Evolutionary conservation across 352 stramenopile species (phyloP).

Genomic region (Globisporangium orthogonon): DNA sequence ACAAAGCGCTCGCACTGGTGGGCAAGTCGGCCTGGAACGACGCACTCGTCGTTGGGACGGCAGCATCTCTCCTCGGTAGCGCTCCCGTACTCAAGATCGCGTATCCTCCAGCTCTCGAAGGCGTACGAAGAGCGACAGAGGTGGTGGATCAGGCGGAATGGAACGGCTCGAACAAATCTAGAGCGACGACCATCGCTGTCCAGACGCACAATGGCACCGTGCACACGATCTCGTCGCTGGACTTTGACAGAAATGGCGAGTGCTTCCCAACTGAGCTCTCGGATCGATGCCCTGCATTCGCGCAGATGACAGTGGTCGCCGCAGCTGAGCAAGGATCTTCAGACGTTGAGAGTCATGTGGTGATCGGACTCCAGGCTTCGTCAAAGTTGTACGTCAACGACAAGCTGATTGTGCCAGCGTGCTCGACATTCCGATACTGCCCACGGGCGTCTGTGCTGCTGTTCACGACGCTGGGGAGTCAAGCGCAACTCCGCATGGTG

Average conservation of each 20-base stretch:
- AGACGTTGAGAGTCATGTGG: constrained; percentile 7
- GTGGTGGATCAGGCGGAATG: constrained; percentile 1
- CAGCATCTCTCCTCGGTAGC: neutral
- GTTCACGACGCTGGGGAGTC: constrained; percentile 57
- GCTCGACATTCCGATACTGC: constrained; percentile 59
- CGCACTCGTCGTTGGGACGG: constrained; percentile 14
- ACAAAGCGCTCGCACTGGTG: constrained; percentile 17
- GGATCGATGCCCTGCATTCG: constrained; percentile 25
- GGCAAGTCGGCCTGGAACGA: constrained; percentile 28
- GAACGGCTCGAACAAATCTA: neutral
- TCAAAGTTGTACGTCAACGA: constrained; percentile 51
- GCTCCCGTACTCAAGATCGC: neutral
- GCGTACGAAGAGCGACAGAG: constrained; percentile 8
- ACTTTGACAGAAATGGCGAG: neutral
- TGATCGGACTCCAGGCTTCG: constrained; percentile 34
- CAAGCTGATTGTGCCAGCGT: constrained; percentile 28
- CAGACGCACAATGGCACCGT: constrained; percentile 38
- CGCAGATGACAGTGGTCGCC: constrained; percentile 24
- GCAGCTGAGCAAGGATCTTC: constrained; percentile 3
- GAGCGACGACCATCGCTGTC: constrained; percentile 13
- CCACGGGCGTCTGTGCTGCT: constrained; percentile 33
- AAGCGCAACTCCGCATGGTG: constrained; percentile 49
- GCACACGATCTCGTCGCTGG: constrained; percentile 14
- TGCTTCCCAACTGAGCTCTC: constrained; percentile 7
- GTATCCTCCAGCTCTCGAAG: constrained; percentile 12